Evolutionary conservation across 2,329 filamentous ascomycete species (phyloP).

Genomic region (Arachnopeziza araneosa): DNA sequence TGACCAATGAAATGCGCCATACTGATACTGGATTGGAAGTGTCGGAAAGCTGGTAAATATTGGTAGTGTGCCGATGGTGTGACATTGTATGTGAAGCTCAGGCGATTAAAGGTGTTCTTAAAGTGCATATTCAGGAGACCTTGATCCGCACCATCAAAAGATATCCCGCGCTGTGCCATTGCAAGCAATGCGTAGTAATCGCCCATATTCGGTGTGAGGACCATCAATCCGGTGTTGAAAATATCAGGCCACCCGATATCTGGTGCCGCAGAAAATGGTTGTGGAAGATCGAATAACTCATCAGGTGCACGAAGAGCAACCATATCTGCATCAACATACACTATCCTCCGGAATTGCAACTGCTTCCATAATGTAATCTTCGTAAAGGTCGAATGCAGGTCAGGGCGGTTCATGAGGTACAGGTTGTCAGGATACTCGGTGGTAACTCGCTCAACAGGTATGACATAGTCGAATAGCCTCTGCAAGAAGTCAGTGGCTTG

Average conservation of each 20-base stretch:
- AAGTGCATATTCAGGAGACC: constrained; percentile 95
- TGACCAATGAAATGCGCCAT: constrained; percentile 92
- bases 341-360: constrained; percentile 82
- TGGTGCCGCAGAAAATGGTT: constrained; percentile 67
- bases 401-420: constrained; percentile 83
- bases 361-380: constrained; percentile 95
- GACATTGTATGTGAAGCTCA: constrained; percentile 96
- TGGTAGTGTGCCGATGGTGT: constrained; percentile 96
- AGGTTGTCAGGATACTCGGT: constrained; percentile 78
- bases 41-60: constrained; percentile 89
- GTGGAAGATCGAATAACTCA: constrained; percentile 70
- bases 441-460: constrained; percentile 74
- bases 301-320: constrained; percentile 88
- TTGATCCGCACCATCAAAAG: constrained; percentile 96
- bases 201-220: constrained; percentile 75
- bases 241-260: constrained; percentile 98
- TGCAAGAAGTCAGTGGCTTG: constrained; percentile 33
- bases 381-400: constrained; percentile 89
- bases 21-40: constrained; percentile 85
- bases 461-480: constrained; percentile 81
- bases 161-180: constrained; percentile 80
- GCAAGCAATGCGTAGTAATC: constrained; percentile 82
- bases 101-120: constrained; percentile 71
- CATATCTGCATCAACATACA: constrained; percentile 92
- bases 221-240: constrained; percentile 98